phyloP scores from a whole-genome alignment of 2,329 filamentous ascomycete species.

The Ascochyta pisi region DNA sequence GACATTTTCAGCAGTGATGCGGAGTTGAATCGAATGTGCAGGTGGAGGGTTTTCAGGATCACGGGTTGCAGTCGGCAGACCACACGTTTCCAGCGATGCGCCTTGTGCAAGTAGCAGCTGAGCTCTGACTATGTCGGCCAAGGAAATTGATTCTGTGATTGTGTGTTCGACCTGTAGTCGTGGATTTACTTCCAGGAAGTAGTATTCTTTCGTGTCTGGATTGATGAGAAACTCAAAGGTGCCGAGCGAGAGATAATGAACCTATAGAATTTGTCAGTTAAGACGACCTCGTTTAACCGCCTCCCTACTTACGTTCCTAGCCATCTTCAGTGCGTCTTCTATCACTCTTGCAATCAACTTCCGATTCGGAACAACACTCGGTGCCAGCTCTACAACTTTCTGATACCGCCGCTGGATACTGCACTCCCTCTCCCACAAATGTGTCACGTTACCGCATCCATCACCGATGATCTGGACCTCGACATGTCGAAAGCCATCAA shows the following conservation, averaged over 20 bases:
- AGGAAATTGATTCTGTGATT: slow-evolving; percentile 63
- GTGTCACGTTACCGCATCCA: slow-evolving; percentile 58
- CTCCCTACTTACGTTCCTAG: slow-evolving; percentile 49
- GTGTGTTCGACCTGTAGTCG: slow-evolving; percentile 69
- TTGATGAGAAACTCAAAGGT: slow-evolving; percentile 71
- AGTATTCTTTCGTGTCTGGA: slow-evolving; percentile 57
- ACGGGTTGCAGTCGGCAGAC: slow-evolving; percentile 29
- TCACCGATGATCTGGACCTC: slow-evolving; percentile 69
- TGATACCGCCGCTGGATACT: slow-evolving; percentile 67
- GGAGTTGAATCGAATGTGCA: slow-evolving; percentile 61
- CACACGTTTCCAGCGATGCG: slow-evolving; percentile 48
- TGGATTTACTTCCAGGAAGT: slow-evolving; percentile 68
- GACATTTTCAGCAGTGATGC: slow-evolving; percentile 65
- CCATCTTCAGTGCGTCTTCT: slow-evolving; percentile 61
- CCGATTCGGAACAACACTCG: slow-evolving; percentile 58
- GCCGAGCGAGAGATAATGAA: slow-evolving; percentile 65
- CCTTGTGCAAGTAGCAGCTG: slow-evolving; percentile 65
- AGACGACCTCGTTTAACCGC: background rate
- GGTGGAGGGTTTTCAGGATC: slow-evolving; percentile 49
- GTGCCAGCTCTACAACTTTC: slow-evolving; percentile 67
- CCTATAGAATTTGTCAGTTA: slow-evolving; percentile 35
- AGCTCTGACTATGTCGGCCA: slow-evolving; percentile 61
- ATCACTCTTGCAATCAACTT: slow-evolving; percentile 58
- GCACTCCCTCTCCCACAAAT: slow-evolving; percentile 68
- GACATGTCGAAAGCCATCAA: slow-evolving; percentile 67